Evolutionary conservation across 306 rosid species (phyloP).

Genomic region (Astragalus membranaceus): DNA sequence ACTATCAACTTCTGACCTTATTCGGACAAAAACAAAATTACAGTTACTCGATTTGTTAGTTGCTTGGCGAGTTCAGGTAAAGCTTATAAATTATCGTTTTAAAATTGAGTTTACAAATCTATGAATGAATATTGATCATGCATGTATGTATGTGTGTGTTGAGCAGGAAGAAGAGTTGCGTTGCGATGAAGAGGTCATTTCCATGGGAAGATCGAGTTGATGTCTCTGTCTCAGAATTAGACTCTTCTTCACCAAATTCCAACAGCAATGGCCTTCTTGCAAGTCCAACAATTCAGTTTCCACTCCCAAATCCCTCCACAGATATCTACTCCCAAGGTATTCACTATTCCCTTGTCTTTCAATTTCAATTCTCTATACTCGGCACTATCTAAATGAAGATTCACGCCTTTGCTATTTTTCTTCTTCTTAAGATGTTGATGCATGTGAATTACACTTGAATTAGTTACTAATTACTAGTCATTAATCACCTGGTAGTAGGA

Average conservation of each 20-base stretch:
- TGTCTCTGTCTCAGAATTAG: constrained; percentile 32
- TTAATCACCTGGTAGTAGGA: neutral
- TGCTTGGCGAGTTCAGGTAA: neutral
- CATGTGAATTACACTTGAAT: neutral
- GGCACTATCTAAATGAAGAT: neutral
- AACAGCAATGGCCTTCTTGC: neutral
- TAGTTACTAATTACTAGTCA: neutral
- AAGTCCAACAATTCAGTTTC: neutral
- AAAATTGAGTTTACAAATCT: neutral
- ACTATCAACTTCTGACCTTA: neutral
- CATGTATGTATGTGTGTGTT: neutral
- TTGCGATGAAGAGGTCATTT: constrained; percentile 51
- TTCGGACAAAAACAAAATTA: neutral
- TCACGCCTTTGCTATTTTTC: neutral
- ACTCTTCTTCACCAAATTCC: constrained; percentile 48
- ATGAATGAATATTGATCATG: neutral
- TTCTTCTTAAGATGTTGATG: neutral
- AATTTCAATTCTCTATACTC: neutral
- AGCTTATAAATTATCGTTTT: neutral
- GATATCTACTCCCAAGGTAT: constrained; percentile 47
- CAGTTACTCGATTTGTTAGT: neutral
- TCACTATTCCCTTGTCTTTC: neutral
- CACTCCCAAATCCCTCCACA: neutral
- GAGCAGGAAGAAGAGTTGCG: neutral
- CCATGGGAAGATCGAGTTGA: constrained; percentile 49